A percentile compares a stretch with the other conserved stretches of the same genome.
phyloP scores from a whole-genome alignment of 768 basidiomycete genomes.

The Calocera viscosa region DNA sequence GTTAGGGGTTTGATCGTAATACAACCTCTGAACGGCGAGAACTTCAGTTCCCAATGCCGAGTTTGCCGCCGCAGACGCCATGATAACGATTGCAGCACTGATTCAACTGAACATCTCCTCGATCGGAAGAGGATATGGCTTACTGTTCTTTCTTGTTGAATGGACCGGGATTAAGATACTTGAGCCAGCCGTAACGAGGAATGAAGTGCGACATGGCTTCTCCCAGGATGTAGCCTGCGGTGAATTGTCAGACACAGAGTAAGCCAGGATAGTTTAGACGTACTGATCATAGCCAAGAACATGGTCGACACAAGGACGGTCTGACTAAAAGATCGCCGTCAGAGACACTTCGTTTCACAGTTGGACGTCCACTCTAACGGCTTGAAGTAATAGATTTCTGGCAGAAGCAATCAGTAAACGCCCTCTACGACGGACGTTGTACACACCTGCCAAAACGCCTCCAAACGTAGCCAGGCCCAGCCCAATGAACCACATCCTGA shows the following conservation, averaged over 20 bases:
- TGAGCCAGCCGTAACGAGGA: constrained; percentile 35
- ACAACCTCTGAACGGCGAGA: constrained; percentile 42
- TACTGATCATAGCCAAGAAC: constrained; percentile 29
- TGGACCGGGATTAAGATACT: constrained; percentile 43
- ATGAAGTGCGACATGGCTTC: constrained; percentile 36
- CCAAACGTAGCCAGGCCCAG: constrained; percentile 45
- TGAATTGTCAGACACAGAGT: too few relatives aligned
- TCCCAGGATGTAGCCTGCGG: constrained; percentile 36
- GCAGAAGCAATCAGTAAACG: too few relatives aligned
- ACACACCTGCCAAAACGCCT: constrained; percentile 41
- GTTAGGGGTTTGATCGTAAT: constrained; percentile 42
- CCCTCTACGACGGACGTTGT: too few relatives aligned
- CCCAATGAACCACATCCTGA: constrained; percentile 45
- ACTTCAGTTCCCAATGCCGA: constrained; percentile 44
- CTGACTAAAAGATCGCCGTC: constrained; percentile 29
- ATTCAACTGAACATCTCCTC: too few relatives aligned
- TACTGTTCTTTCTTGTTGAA: constrained; percentile 52
- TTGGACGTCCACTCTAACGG: constrained; percentile 29
- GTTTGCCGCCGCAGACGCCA: constrained; percentile 43
- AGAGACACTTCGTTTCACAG: neutral
- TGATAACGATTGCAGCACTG: constrained; percentile 29
- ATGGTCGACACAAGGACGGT: constrained; percentile 40
- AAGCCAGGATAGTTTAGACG: too few relatives aligned
- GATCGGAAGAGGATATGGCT: too few relatives aligned
- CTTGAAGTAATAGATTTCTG: constrained; percentile 51